Base-by-base conservation (phyloP, 2,329 filamentous ascomycete genomes). In the Arthrocladium fulminans region DNA sequence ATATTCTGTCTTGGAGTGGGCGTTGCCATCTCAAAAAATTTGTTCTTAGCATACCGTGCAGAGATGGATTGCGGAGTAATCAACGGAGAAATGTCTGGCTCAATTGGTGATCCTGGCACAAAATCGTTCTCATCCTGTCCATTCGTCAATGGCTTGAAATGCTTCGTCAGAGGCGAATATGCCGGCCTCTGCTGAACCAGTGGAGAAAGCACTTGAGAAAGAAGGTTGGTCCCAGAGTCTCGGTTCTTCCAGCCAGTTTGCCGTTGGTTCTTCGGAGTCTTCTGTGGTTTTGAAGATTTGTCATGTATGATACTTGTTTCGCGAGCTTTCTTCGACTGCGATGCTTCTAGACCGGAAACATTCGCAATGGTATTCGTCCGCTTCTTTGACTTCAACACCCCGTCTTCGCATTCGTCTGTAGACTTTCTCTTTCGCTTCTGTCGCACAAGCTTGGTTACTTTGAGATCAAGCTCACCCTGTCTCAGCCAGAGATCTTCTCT, bases 401-500 rank as follows among this genome's bases (percentile, higher is more conserved):
- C 43, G 4, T 15, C 41, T 6, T 27, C 44, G 13, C 49, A 39
- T 20, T 47, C 54, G 13, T 54, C 49, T 13, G 35, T 41, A 4
- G 51, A 51, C 32, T 56, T 57, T 25, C 55, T 45, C 57, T 59
- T 59, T 29, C 50, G 50, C 43, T 55, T 57, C 20, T 48, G 41
- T 23, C 47, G 42, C 7, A 46, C 17, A 3, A 53, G 15, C 32
- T 62, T 63, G 15, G 49, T 56, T 12, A 57, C 46, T 10, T 52
- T 53, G 39, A 61, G 42, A 17, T 55, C 54, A 12, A 64, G 53
- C 27, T 60, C 56, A 10, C 55, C 58, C 48, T 64, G 62, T 38
- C 57, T 54, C 15, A 59, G 54, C 79, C 80, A 84, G 3, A 84
- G 66, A 41, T 74, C 72, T 1, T 79, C 75, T 48, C 81, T 73